A percentile compares a stretch with the other conserved stretches of the same genome.
Evolutionary conservation across 129 eudicot species (phyloP).

Genomic region (Flaveria trinervia): DNA sequence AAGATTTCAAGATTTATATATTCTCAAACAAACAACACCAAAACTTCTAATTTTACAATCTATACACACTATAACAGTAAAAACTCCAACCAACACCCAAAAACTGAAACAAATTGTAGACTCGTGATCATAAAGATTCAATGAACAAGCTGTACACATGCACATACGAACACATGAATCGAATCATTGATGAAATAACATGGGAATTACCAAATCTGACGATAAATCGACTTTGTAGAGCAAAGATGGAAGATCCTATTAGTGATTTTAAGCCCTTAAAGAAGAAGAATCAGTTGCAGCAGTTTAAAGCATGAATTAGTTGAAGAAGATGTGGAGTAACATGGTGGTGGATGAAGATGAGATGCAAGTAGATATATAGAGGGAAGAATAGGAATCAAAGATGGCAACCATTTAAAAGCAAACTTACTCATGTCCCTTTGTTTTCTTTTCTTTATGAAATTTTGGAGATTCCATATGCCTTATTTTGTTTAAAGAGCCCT

Average conservation of each 20-base stretch:
- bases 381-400: constrained; percentile 40
- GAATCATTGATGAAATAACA: background rate
- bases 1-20: background rate
- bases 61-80: background rate
- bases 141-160: background rate
- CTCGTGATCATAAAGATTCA: constrained; percentile 10
- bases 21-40: background rate
- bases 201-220: constrained; percentile 19
- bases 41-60: constrained; percentile 8
- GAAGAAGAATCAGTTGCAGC: background rate
- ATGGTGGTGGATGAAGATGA: constrained; percentile 6
- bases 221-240: background rate
- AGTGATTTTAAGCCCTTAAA: constrained; percentile 20
- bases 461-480: no score
- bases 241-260: constrained; percentile 3
- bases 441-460: background rate
- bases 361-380: background rate
- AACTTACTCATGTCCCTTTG: constrained; percentile 22
- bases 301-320: background rate
- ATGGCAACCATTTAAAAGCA: constrained; percentile 37
- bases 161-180: constrained; percentile 10
- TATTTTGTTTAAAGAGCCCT: no score
- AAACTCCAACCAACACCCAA: constrained; percentile 3
- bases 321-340: background rate
- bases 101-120: constrained; percentile 13